These are phyloP conservation scores for Allomyces arbusculus DNA, from an alignment of 192 early-diverging fungal genomes.

Conservation along the genomic window DNA sequence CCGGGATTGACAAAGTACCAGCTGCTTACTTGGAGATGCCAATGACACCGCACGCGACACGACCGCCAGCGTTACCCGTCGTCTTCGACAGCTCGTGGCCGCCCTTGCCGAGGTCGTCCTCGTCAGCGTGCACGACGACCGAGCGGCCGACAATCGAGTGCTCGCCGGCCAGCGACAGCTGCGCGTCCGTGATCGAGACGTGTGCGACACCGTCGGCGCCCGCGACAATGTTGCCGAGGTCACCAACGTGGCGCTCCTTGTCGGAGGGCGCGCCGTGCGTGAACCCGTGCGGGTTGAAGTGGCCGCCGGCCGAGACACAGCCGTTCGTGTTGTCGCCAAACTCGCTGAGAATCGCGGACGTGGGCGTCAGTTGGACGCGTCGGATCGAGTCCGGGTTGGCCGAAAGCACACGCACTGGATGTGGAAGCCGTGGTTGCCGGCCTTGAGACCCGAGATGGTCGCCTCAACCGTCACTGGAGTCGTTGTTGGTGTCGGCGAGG, in stretches of 20 bases:
- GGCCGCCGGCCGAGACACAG: constrained; percentile 65
- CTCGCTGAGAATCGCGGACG: constrained; percentile 14
- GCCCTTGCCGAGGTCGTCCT: constrained; percentile 69
- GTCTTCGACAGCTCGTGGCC: constrained; percentile 46
- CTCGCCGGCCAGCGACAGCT: constrained; percentile 52
- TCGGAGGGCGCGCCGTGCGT: constrained; percentile 59
- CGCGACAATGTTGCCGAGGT: constrained; percentile 67
- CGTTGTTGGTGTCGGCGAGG: too few species aligned
- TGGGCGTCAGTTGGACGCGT: too few species aligned
- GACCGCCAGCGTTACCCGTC: constrained; percentile 76
- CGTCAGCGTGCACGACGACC: constrained; percentile 61
- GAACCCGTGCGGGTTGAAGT: constrained; percentile 62
- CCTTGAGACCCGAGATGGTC: constrained; percentile 33
- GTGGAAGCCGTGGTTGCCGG: constrained; percentile 75
- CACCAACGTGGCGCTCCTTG: constrained; percentile 60
- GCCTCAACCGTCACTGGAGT: constrained; percentile 22
- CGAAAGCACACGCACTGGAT: constrained; percentile 23
- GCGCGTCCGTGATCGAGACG: constrained; percentile 28
- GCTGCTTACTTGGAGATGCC: constrained; percentile 34
- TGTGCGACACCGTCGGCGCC: constrained; percentile 30
- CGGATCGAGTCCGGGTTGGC: too few species aligned
- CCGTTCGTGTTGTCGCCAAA: constrained; percentile 62
- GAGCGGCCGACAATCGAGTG: constrained; percentile 62
- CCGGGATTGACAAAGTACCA: too few species aligned
- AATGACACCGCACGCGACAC: constrained; percentile 78